Evolutionary conservation across 352 stramenopile species (phyloP).

Genomic region (Globisporangium cederbergense): DNA sequence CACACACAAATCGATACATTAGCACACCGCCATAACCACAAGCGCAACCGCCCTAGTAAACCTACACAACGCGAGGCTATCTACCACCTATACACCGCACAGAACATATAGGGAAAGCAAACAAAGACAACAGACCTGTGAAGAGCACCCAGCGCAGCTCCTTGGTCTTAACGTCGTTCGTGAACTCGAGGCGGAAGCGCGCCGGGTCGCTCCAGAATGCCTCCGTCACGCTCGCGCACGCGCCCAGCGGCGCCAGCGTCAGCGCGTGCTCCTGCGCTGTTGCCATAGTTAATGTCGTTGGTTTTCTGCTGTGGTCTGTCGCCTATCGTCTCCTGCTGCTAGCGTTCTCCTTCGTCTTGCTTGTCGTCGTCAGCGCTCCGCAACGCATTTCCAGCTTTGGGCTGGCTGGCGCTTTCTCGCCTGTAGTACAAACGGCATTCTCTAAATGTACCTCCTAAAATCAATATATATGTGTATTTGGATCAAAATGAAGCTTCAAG

Average conservation of each 20-base stretch:
- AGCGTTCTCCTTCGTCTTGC: no score
- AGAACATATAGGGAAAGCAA: not conserved
- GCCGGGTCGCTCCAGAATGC: slow-evolving; percentile 30
- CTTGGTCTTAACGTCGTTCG: slow-evolving; percentile 55
- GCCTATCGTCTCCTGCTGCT: no score
- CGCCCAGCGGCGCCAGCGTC: slow-evolving; percentile 18
- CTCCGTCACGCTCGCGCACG: slow-evolving; percentile 37
- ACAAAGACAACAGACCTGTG: slow-evolving; percentile 27
- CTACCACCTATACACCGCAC: not conserved
- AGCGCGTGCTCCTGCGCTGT: not conserved
- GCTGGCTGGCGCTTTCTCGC: no score
- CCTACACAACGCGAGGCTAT: not conserved
- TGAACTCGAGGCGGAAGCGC: slow-evolving; percentile 75
- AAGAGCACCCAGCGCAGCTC: slow-evolving; percentile 86
- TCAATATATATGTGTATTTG: no score
- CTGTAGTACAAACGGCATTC: no score
- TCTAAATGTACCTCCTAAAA: no score
- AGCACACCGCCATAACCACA: not conserved
- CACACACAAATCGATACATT: not conserved
- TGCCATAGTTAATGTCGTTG: no score
- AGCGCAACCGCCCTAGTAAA: not conserved
- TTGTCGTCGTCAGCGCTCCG: no score
- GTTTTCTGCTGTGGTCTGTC: no score
- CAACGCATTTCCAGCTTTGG: no score
- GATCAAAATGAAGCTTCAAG: no score